Base-by-base conservation (phyloP, 805 yeast species). In the Blastobotrys attinorum region DNA sequence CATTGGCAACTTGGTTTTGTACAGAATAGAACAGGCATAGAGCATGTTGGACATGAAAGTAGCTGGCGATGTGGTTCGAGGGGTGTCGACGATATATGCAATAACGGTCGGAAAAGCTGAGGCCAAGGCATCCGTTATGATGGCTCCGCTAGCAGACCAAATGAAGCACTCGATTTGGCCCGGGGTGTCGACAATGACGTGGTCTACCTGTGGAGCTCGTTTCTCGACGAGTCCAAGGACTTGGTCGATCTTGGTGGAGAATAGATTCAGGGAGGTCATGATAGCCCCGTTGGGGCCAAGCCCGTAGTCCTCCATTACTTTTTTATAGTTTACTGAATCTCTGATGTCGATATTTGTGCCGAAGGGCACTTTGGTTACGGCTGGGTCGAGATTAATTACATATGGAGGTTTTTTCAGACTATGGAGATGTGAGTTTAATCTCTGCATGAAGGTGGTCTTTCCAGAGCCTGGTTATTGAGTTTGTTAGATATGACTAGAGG, bases 211-310 rank as follows among this genome's bases (percentile, higher is more conserved):
- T 18, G 69, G 73, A 1, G 79, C 67, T 53, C 90, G 77, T 58
- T 88, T 87, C 57, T 88, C 95, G 17, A 90, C 83, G 31, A 92
- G 69, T 31, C 76, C 74, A 39, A 92, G 79, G 3, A 92, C 97
- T 66, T 92, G 98, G 62, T 92, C 99, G 46, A 92, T 87, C 64
- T 92, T 92, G 11, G 99, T 92, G 39, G 96, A 71, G 59, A 92
- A 92, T 41, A 92, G 68, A 60, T 92, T 92, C 48, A 92, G 70
- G 17, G 96, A 86, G 0, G 98, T 92, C 51, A 94, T 96, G 59
- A 92, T 92, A 2, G 97, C 97, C 45, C 99, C 99, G 60, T 92
- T 92, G 11, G 99, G 99, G 0, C 99, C 99, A 46, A 92, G 64
- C 46, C 85, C 83, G 60, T 90, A 68, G 59, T 89, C 89, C 55